Evolutionary conservation across 768 basidiomycete species (phyloP).

Genomic region (Termitomyces sp.): DNA sequence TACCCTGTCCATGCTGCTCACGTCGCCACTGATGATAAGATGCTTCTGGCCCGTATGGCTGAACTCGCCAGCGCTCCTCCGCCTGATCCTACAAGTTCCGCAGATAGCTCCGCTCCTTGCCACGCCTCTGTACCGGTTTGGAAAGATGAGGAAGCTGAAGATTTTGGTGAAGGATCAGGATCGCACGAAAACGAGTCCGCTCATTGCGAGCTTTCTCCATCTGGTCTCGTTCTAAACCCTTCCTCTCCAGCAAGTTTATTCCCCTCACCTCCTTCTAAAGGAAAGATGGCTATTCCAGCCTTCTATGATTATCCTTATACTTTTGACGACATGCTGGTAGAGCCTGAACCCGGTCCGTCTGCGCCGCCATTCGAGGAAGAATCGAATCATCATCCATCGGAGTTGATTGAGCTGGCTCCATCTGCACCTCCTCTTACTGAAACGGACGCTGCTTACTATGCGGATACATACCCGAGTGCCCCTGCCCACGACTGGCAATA

Average conservation of each 20-base stretch:
- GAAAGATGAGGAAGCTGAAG: slow-evolving; percentile 43
- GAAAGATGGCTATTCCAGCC: slow-evolving; percentile 30
- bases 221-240: slow-evolving; percentile 6
- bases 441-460: slow-evolving; percentile 5
- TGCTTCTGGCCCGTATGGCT: slow-evolving; percentile 45
- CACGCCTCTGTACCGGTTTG: slow-evolving; percentile 46
- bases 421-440: slow-evolving; percentile 33
- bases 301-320: slow-evolving; percentile 36
- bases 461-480: slow-evolving; percentile 8
- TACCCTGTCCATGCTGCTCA: slow-evolving; percentile 39
- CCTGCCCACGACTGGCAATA: slow-evolving; percentile 6
- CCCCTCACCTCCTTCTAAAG: slow-evolving; percentile 41
- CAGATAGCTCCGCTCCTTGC: slow-evolving; percentile 12
- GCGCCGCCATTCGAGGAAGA: slow-evolving; percentile 42
- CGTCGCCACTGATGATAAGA: slow-evolving; percentile 63
- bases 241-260: slow-evolving; percentile 26
- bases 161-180: slow-evolving; percentile 19
- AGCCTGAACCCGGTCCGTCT: slow-evolving; percentile 31
- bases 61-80: slow-evolving; percentile 52
- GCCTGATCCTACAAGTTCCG: slow-evolving; percentile 14
- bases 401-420: slow-evolving; percentile 28
- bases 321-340: slow-evolving; percentile 29
- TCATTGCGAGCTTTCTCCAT: slow-evolving; percentile 1
- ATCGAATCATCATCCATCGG: slow-evolving; percentile 28
- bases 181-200: background rate